phyloP scores from a whole-genome alignment of 1,284 basidiomycete species.

The Sanghuangporus weigelae region DNA sequence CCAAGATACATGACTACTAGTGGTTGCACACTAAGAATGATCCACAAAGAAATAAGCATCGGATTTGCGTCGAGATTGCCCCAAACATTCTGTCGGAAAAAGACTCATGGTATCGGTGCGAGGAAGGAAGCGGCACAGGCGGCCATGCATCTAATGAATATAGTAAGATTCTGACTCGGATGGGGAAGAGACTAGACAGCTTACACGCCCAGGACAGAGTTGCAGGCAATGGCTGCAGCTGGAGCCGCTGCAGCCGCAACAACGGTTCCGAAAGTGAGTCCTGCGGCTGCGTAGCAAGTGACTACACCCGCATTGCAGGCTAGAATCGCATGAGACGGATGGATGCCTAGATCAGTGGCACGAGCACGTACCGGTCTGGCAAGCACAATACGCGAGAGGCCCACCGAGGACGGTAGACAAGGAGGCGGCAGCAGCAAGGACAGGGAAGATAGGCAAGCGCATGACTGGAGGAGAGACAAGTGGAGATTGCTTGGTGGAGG shows the following conservation, averaged over 20 bases:
- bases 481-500: too few relatives aligned
- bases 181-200: background rate
- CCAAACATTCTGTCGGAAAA: background rate
- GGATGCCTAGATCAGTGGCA: background rate
- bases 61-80: background rate
- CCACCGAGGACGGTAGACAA: too few relatives aligned
- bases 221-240: constrained; percentile 45
- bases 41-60: background rate
- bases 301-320: constrained; percentile 50
- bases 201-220: constrained; percentile 39
- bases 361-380: background rate
- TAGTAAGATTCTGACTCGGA: background rate
- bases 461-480: too few relatives aligned
- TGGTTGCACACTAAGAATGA: background rate
- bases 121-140: constrained; percentile 21
- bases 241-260: constrained; percentile 35
- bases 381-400: too few relatives aligned
- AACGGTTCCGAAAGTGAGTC: constrained; percentile 45
- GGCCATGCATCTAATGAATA: constrained; percentile 20
- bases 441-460: too few relatives aligned
- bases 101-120: constrained; percentile 26
- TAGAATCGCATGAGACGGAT: constrained; percentile 20
- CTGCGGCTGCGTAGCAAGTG: constrained; percentile 49
- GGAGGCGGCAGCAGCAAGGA: too few relatives aligned
- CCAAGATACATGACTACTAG: background rate